Percentiles rank a stretch among this genome's conserved stretches.
These are phyloP conservation scores for Fusarium multiceps DNA, from an alignment of 2,329 filamentous ascomycete species.

Conservation along the genomic window DNA sequence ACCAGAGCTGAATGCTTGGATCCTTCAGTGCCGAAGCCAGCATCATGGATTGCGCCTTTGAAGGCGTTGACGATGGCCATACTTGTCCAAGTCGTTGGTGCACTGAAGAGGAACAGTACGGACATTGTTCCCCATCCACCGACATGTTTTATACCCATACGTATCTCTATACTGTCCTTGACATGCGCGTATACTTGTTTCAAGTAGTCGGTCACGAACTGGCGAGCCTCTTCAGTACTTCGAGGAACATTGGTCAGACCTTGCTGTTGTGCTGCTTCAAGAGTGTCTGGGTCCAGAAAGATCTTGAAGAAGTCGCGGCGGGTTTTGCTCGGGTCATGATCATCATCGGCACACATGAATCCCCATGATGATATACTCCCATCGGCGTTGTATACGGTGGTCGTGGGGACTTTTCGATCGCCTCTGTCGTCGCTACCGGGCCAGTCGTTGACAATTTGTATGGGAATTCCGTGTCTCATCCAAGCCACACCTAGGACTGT, in stretches of 20 bases:
- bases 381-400: slow-evolving; percentile 59
- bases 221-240: slow-evolving; percentile 57
- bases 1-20: slow-evolving; percentile 53
- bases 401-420: slow-evolving; percentile 66
- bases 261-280: slow-evolving; percentile 56
- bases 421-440: slow-evolving; percentile 63
- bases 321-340: slow-evolving; percentile 47
- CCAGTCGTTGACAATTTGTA: slow-evolving; percentile 64
- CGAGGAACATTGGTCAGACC: slow-evolving; percentile 57
- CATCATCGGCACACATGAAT: slow-evolving; percentile 61
- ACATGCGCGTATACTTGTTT: slow-evolving; percentile 61
- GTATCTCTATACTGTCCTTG: slow-evolving; percentile 56
- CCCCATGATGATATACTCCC: slow-evolving; percentile 62
- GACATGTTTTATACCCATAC: slow-evolving; percentile 51
- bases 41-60: slow-evolving; percentile 57
- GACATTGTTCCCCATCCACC: slow-evolving; percentile 58
- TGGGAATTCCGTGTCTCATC: slow-evolving; percentile 55
- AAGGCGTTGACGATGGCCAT: slow-evolving; percentile 63
- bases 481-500: slow-evolving; percentile 49
- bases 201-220: slow-evolving; percentile 62
- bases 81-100: slow-evolving; percentile 67
- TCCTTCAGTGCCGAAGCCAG: slow-evolving; percentile 61
- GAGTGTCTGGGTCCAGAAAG: slow-evolving; percentile 60
- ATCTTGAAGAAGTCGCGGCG: slow-evolving; percentile 67
- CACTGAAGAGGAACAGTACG: slow-evolving; percentile 66